These are phyloP conservation scores for Pichia membranifaciens DNA, from an alignment of 805 yeast species.

Conservation along the genomic window DNA sequence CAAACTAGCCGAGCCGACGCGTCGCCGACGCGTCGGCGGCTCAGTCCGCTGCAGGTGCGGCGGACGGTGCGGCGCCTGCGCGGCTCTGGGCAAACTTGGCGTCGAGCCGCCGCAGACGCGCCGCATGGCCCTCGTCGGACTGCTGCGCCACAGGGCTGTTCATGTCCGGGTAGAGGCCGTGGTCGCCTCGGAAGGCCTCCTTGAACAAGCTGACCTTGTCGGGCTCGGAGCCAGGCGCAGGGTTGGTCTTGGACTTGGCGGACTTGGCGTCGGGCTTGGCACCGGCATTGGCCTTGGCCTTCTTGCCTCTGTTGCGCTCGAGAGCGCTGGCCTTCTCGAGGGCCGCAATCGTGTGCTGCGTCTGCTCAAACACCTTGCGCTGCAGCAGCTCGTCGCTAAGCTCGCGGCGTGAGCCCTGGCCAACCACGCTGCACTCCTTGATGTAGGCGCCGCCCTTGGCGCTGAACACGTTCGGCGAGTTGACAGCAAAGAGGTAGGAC, in stretches of 20 bases:
- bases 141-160: background rate
- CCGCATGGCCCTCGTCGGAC: constrained; percentile 14
- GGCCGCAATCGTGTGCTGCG: constrained; percentile 49
- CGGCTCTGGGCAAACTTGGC: constrained; percentile 17
- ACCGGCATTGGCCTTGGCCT: background rate
- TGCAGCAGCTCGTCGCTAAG: constrained; percentile 56
- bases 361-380: constrained; percentile 50
- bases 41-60: too few species aligned
- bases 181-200: constrained; percentile 21
- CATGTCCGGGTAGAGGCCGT: constrained; percentile 12
- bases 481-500: constrained; percentile 59
- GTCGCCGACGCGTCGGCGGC: background rate
- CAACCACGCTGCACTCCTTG: constrained; percentile 60
- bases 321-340: constrained; percentile 70
- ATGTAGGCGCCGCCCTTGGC: constrained; percentile 63
- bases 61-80: background rate
- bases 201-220: constrained; percentile 20
- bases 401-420: constrained; percentile 54
- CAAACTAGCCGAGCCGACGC: too few species aligned
- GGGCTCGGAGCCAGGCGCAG: background rate
- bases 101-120: constrained; percentile 22
- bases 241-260: background rate
- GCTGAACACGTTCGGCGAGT: constrained; percentile 63
- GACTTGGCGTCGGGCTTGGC: background rate
- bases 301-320: constrained; percentile 42